Evolutionary conservation across 495 filamentous ascomycete genomes (phyloP).

Genomic region (Lasiosphaeris hirsuta): DNA sequence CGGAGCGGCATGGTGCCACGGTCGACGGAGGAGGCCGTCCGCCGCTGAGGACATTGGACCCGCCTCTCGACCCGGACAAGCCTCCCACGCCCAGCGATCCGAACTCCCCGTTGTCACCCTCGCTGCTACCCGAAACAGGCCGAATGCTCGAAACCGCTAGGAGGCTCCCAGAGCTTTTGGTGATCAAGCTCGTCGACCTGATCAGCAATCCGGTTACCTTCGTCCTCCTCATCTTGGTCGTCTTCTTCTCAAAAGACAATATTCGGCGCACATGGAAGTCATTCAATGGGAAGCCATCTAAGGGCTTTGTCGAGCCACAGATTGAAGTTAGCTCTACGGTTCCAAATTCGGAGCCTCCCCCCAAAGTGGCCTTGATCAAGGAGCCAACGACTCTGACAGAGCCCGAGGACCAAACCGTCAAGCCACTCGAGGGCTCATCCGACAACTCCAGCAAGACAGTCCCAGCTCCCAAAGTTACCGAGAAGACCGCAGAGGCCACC

Average conservation of each 20-base stretch:
- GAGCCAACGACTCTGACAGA: not conserved
- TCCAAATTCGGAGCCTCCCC: not conserved
- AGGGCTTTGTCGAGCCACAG: not conserved
- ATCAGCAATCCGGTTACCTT: constrained; percentile 44
- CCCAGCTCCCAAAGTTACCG: not conserved
- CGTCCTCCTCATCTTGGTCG: constrained; percentile 18
- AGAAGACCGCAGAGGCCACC: not conserved
- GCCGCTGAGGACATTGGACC: too few species aligned
- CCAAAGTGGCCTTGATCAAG: too few species aligned
- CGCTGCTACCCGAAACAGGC: constrained; percentile 20
- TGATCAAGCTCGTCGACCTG: constrained; percentile 38
- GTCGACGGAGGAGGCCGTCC: not conserved
- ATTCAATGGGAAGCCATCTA: constrained; percentile 6
- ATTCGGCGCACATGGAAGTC: constrained; percentile 15
- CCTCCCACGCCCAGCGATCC: not conserved
- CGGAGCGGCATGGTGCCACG: constrained; percentile 15
- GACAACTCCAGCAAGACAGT: not conserved
- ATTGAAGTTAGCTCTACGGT: constrained; percentile 10
- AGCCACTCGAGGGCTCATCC: too few species aligned
- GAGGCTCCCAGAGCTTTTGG: constrained; percentile 34
- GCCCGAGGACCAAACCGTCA: not conserved
- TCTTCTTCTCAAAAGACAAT: constrained; percentile 34
- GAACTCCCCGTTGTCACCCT: not conserved
- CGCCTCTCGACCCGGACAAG: not conserved
- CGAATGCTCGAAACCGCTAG: constrained; percentile 35